Evolutionary conservation across 2,329 filamentous ascomycete genomes (phyloP), one percentile per base, ranked within the genome.

Genomic region (Ilyonectria mors-panacis): DNA sequence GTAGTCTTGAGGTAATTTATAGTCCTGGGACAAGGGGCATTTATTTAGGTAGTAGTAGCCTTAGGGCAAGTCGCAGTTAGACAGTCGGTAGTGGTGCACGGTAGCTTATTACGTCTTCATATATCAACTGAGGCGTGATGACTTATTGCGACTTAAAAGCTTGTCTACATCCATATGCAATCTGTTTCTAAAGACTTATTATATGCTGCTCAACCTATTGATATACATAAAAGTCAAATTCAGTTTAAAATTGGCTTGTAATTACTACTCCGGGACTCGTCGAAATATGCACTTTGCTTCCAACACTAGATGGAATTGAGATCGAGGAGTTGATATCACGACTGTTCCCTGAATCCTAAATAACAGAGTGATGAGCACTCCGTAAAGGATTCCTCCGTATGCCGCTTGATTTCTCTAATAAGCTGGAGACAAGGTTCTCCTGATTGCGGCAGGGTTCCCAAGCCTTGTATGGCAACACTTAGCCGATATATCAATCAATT

Each of bases 401-500:
- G 33, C 58, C 10, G 47, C 23, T 61, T 45, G 47, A 42, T 54
- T 61, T n/a, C 28, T 13, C 48, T 54, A 37, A 44, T 45, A 2
- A 1, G 58, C 10, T 45, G 48, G 17, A n/a, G 3, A 50, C 4
- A 54, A 53, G 48, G 10, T n/a, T 61, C 48, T 51, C 58, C 48
- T 45, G 58, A 61, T 61, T 23, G 37, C 33, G 6, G 58, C 58
- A 0, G 58, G 4, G 33, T 3, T 61, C 47, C 58, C 37, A 26
- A n/a, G 12, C n/a, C 10, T 61, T 44, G 17, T 62, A 53, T 15
- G 59, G 42, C 21, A 63, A 58, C 5, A 21, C 23, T 66, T 66
- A 53, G 53, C 64, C 54, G 45, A 62, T 54, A 8, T 66, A 45
- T 1, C 59, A 51, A 54, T 59, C 2, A 66, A 66, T 13, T 58